Percentiles rank a stretch among this genome's conserved stretches.
phyloP scores from a whole-genome alignment of 768 basidiomycete species.

The Melanogaster broomeanus region DNA sequence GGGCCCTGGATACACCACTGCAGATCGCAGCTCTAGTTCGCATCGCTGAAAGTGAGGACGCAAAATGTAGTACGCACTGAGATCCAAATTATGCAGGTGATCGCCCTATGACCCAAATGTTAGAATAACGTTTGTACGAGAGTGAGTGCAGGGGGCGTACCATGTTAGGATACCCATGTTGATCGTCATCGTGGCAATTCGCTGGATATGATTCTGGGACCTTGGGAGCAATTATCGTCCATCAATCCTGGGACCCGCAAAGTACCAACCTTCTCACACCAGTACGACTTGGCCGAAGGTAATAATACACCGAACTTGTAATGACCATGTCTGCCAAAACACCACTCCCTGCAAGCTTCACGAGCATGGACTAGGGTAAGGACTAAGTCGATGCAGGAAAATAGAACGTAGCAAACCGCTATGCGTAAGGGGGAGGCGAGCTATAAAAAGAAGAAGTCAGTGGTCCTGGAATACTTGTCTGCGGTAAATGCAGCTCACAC shows the following conservation, averaged over 20 bases:
- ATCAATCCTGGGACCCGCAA: not conserved
- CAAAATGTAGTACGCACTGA: not conserved
- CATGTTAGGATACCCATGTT: conserved; percentile 8
- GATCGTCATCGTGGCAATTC: not conserved
- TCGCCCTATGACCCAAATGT: not conserved
- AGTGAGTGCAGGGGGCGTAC: not conserved
- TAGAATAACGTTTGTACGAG: not conserved
- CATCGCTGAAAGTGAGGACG: not conserved
- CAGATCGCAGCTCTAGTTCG: not conserved
- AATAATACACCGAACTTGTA: conserved; percentile 3
- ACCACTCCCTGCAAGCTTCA: not conserved
- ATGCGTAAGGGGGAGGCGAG: not conserved
- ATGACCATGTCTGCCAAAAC: conserved; percentile 1
- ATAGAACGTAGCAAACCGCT: not conserved
- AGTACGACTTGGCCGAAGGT: conserved; percentile 4
- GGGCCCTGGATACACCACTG: not conserved
- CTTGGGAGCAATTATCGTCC: not conserved
- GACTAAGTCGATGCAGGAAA: too few relatives aligned
- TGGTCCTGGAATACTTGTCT: not conserved
- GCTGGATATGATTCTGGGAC: not conserved
- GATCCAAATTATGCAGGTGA: not conserved
- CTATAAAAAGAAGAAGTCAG: not conserved
- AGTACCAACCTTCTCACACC: conserved; percentile 2
- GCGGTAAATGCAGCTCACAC: not conserved
- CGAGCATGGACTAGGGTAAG: not conserved